Evolutionary conservation across 2,329 filamentous ascomycete species (phyloP).

Genomic region (Fusarium euwallaceae): DNA sequence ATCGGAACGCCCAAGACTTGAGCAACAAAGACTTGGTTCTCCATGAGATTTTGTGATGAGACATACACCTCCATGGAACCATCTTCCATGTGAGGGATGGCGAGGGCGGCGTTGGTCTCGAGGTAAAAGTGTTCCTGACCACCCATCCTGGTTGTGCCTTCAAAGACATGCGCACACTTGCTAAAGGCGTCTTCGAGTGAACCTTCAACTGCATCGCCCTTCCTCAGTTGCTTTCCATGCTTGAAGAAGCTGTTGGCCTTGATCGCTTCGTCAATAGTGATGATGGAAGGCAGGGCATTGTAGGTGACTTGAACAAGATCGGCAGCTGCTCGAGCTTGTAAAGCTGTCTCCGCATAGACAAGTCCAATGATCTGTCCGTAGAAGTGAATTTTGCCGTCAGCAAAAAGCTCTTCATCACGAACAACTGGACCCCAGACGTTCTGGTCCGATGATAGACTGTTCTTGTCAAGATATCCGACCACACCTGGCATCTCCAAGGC

Average conservation of each 20-base stretch:
- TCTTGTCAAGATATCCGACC: conserved; percentile 81
- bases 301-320: conserved; percentile 11
- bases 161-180: conserved; percentile 80
- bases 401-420: conserved; percentile 13
- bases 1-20: conserved; percentile 82
- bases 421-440: conserved; percentile 18
- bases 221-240: conserved; percentile 83
- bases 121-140: conserved; percentile 95
- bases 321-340: conserved; percentile 17
- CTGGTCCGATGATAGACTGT: conserved; percentile 76
- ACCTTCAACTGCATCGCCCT: conserved; percentile 69
- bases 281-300: conserved; percentile 71
- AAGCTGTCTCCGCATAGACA: conserved; percentile 9
- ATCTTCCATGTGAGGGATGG: conserved; percentile 85
- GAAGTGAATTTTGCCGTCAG: conserved; percentile 8
- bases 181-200: conserved; percentile 74
- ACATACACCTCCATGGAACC: conserved; percentile 91
- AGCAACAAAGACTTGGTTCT: conserved; percentile 84
- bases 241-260: conserved; percentile 85
- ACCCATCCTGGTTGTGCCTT: conserved; percentile 83
- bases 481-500: conserved; percentile 86
- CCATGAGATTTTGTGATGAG: conserved; percentile 88
- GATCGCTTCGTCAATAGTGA: conserved; percentile 92
- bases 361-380: conserved; percentile 15
- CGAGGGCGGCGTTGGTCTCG: conserved; percentile 85